Evolutionary conservation across 2,329 filamentous ascomycete species (phyloP), one percentile per base, ranked within the genome.

Genomic region (Helotiales sp.): DNA sequence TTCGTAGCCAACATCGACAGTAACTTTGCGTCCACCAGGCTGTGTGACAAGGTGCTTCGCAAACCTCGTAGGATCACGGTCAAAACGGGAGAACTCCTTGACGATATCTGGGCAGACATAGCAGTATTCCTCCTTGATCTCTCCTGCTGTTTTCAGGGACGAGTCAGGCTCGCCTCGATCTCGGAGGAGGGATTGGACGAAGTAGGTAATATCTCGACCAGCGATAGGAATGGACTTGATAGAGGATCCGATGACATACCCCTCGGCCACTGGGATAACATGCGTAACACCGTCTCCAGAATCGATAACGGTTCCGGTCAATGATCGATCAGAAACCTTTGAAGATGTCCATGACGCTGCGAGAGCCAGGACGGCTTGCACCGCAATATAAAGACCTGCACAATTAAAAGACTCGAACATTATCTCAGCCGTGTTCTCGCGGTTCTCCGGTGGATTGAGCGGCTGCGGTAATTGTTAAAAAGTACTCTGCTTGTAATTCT

Each of bases 351-450:
- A 99, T 8, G 95, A 98, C 19, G 96, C 95, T 44, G 95, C 95
- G 46, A 99, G 85, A 15, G 96, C 95, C 55, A 99, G 87, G 22
- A 99, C 95, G 30, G 95, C 95, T 77, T 99, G 95, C 13, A 99
- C 95, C 47, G 95, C 95, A 73, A 99, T 99, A 77, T 99, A 99
- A 65, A 99, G 87, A 77, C 95, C 95, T 58, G 95, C 93, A 75
- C 95, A 98, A 79, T 99, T 99, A 82, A 99, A 99, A 3, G 95
- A 98, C 74, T 99, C 95, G 79, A 99, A 99, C 86, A 99, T 97
- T 77, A 99, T 99, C 75, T 99, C 95, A 75, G 95, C 95, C 25
- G 95, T 98, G 74, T 96, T 97, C 77, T 99, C 95, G 72, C 95
- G 92, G 77, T 99, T 98, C 79, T 99, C 95, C 27, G 95, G 95